phyloP scores from a whole-genome alignment of 192 early-diverging fungal species.

The Phycomyces nitens region DNA sequence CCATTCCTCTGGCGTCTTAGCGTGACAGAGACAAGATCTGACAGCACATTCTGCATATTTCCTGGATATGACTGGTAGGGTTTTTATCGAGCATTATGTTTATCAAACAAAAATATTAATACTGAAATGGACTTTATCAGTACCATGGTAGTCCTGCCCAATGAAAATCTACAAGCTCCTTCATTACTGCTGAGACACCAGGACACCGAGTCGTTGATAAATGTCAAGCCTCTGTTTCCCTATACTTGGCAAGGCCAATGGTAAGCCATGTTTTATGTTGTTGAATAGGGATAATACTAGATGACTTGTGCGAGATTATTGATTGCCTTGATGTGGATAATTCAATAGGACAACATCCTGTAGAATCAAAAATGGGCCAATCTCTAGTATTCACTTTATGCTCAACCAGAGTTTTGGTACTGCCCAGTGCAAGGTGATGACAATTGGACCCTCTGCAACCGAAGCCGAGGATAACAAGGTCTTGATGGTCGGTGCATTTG shows the following conservation, averaged over 20 bases:
- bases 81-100: not conserved
- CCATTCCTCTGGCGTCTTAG: slow-evolving; percentile 55
- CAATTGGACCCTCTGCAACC: slow-evolving; percentile 5
- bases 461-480: slow-evolving; percentile 23
- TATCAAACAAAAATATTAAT: slow-evolving; percentile 29
- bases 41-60: slow-evolving; percentile 40
- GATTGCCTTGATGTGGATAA: too few species aligned
- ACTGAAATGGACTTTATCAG: not conserved
- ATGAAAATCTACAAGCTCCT: slow-evolving; percentile 7
- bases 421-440: slow-evolving; percentile 12
- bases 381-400: slow-evolving; percentile 21
- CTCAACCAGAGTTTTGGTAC: slow-evolving; percentile 14
- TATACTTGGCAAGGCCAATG: slow-evolving; percentile 57
- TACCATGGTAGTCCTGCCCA: slow-evolving; percentile 13
- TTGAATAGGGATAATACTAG: slow-evolving; percentile 32
- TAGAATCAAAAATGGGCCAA: slow-evolving; percentile 17
- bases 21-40: slow-evolving; percentile 3
- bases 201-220: slow-evolving; percentile 40
- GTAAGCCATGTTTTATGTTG: slow-evolving; percentile 12
- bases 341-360: slow-evolving; percentile 27
- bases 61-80: slow-evolving; percentile 51
- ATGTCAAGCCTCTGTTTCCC: slow-evolving; percentile 49
- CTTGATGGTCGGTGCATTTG: slow-evolving; percentile 47
- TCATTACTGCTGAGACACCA: slow-evolving; percentile 44
- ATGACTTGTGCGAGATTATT: too few species aligned